phyloP scores from a whole-genome alignment of 1,139 yeast genomes.

The Yamadazyma sp. region DNA sequence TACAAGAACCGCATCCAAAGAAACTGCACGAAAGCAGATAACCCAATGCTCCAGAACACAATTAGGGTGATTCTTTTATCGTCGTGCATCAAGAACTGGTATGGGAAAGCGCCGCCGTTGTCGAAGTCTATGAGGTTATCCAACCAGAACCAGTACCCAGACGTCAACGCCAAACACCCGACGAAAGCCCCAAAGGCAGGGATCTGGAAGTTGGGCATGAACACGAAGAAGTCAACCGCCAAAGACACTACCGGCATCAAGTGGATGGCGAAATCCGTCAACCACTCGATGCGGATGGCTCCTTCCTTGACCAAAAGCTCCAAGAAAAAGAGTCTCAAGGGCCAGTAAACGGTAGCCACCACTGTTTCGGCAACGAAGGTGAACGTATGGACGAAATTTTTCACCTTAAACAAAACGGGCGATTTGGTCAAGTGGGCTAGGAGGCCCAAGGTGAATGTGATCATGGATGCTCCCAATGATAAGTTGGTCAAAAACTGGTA shows the following conservation, averaged over 20 bases:
- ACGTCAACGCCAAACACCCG: conserved; percentile 38
- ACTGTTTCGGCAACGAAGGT: conserved; percentile 58
- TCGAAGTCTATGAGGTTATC: conserved; percentile 46
- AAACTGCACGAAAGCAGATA: conserved; percentile 42
- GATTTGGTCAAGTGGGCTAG: conserved; percentile 36
- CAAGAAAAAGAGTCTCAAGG: conserved; percentile 52
- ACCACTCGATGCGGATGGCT: conserved; percentile 39
- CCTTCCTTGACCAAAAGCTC: conserved; percentile 39
- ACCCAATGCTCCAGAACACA: conserved; percentile 52
- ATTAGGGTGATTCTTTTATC: conserved; percentile 32
- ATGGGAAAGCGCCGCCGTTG: conserved; percentile 57
- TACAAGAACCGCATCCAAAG: conserved; percentile 25
- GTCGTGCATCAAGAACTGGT: conserved; percentile 61
- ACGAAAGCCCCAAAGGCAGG: conserved; percentile 39
- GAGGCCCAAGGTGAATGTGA: conserved; percentile 42
- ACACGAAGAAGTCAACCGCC: conserved; percentile 52
- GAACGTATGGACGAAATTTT: conserved; percentile 47
- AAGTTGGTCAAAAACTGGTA: conserved; percentile 69
- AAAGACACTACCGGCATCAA: conserved; percentile 56
- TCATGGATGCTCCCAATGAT: conserved; percentile 48
- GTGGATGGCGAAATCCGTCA: conserved; percentile 58
- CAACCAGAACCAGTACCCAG: conserved; percentile 55
- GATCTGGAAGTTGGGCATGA: conserved; percentile 50
- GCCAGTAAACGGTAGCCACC: conserved; percentile 68
- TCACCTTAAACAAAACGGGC: conserved; percentile 23